Evolutionary conservation across 768 basidiomycete species (phyloP), one percentile per base, ranked within the genome.

Genomic region (Podaxis sp.): DNA sequence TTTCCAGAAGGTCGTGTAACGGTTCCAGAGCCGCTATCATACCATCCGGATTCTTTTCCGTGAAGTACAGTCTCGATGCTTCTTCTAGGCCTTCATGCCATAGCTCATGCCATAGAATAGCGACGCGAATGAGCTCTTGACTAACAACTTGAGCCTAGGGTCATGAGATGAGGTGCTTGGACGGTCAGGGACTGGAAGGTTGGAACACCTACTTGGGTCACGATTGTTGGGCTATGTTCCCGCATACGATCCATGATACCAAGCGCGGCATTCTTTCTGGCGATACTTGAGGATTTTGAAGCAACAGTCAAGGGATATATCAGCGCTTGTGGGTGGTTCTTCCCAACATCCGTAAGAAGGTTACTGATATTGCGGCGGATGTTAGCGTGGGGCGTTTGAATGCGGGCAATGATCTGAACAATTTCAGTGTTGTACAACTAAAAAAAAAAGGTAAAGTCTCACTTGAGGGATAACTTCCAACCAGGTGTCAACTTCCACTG

Each of bases 11-110:
- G 54, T 96, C 91, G 67, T 99, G 97, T 62, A 99, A 77, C 2
- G 96, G 96, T 68, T 95, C 94, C 53, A 99, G 76, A 12, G 87
- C 90, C 24, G 88, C 89, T 68, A 98, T 97, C 97, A 99, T 99
- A 5, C 92, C 97, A 63, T 94, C 91, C 1, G 96, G 90, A 73
- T 99, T 97, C 70, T 94, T 91, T 68, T 99, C 97, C 10, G 93
- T 95, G 81, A 96, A 99, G 78, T 95, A 99, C 51, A 95, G 77
- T 46, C 97, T 85, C 6, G 96, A 97, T 5, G 97, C 97, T 74
- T 99, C 97, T 76, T 99, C 97, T 22, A 99, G 80, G 17, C 94
- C 95, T 77, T 99, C 97, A 69, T 98, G 95, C 97, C 97, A 99
- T 66, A 95, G 80, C 73, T 99, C 97, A 68, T 99, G 96, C 97